Evolutionary conservation across 2,329 filamentous ascomycete genomes (phyloP).

Genomic region (Hypoxylon sp.): DNA sequence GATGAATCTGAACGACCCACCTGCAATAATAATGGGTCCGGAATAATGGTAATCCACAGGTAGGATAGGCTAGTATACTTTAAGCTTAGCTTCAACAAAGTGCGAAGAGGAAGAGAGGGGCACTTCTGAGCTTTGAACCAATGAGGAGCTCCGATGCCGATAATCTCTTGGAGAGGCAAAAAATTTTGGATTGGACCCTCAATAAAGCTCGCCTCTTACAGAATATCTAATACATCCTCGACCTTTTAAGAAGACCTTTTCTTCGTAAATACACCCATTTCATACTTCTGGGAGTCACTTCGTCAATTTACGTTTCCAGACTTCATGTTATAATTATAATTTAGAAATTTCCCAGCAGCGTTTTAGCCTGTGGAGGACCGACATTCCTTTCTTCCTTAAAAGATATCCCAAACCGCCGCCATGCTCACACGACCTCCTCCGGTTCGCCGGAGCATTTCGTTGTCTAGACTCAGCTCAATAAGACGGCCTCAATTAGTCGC

Average conservation of each 20-base stretch:
- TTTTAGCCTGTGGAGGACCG: slow-evolving; percentile 45
- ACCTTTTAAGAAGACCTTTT: slow-evolving; percentile 20
- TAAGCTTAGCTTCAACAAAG: slow-evolving; percentile 16
- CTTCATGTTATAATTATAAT: slow-evolving; percentile 49
- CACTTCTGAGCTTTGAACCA: slow-evolving; percentile 23
- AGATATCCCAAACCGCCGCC: slow-evolving; percentile 31
- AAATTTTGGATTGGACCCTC: slow-evolving; percentile 45
- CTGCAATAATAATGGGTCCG: not conserved
- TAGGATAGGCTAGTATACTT: slow-evolving; percentile 8
- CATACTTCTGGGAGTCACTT: slow-evolving; percentile 13
- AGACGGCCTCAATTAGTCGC: slow-evolving; percentile 46
- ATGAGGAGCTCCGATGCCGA: slow-evolving; percentile 28
- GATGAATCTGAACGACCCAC: not conserved
- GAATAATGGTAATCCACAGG: slow-evolving; percentile 24
- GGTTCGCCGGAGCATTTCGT: slow-evolving; percentile 47
- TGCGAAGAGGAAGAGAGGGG: slow-evolving; percentile 11
- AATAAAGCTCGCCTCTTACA: slow-evolving; percentile 38
- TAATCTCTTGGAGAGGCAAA: slow-evolving; percentile 36
- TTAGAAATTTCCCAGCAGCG: slow-evolving; percentile 37
- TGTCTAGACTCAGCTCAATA: slow-evolving; percentile 41
- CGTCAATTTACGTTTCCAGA: slow-evolving; percentile 1
- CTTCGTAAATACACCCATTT: slow-evolving; percentile 20
- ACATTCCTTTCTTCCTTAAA: slow-evolving; percentile 21
- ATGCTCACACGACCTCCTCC: slow-evolving; percentile 52
- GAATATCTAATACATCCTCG: slow-evolving; percentile 11